Conservation (phyloP, 257 asterid species). For the Solanum virginianum region DNA sequence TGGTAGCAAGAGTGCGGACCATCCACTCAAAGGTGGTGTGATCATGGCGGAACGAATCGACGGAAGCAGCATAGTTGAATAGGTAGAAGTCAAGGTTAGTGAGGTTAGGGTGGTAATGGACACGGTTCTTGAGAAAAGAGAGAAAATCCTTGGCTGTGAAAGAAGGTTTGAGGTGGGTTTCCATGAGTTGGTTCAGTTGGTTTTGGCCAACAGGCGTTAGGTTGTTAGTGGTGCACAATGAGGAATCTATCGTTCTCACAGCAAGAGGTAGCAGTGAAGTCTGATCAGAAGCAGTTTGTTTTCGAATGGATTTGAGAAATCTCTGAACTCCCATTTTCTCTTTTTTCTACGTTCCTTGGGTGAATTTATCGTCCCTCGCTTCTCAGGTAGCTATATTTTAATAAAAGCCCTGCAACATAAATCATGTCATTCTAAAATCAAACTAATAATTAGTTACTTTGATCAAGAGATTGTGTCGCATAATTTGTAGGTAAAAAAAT, state of each 20-base stretch:
- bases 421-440: neutral
- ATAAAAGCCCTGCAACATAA: neutral
- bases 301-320: constrained; percentile 7
- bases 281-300: neutral
- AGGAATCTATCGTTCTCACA: constrained; percentile 13
- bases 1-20: constrained; percentile 58
- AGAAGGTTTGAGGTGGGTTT: constrained; percentile 36
- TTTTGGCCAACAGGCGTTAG: constrained; percentile 27
- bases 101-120: constrained; percentile 35
- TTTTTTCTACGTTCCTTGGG: neutral
- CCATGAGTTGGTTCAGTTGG: constrained; percentile 38
- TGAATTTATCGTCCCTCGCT: neutral
- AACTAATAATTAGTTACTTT: neutral
- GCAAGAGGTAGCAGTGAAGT: constrained; percentile 13
- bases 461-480: neutral
- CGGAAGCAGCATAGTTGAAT: constrained; percentile 70
- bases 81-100: constrained; percentile 82
- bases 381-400: neutral
- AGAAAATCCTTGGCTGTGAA: constrained; percentile 55
- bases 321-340: constrained; percentile 4
- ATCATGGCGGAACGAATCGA: constrained; percentile 85
- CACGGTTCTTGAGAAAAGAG: constrained; percentile 46
- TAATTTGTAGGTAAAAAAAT: neutral
- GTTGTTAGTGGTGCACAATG: constrained; percentile 19
- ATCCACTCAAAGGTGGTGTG: constrained; percentile 80